Conservation (phyloP, 345 rosid genomes). For the Noccaea bulbosa region DNA sequence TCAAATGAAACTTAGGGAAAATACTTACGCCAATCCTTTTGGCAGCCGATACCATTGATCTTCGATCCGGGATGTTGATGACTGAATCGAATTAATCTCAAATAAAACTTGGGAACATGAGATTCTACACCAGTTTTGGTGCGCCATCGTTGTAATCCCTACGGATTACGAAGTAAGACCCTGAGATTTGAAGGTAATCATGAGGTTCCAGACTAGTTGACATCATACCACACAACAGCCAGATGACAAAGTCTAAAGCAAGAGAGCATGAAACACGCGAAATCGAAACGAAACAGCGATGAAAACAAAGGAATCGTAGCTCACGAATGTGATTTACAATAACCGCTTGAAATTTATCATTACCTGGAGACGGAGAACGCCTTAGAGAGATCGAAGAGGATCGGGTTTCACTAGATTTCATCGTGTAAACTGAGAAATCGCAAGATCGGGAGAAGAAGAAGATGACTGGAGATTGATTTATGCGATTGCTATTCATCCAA, state of each 20-base stretch:
- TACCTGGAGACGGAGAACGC: constrained; percentile 32
- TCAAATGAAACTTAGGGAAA: not conserved
- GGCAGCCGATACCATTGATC: not conserved
- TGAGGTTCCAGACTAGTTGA: constrained; percentile 7
- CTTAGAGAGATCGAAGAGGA: not conserved
- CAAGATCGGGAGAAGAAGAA: constrained; percentile 7
- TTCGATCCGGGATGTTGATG: constrained; percentile 1
- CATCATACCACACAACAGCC: constrained; percentile 3
- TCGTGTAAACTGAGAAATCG: constrained; percentile 10
- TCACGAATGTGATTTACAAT: not conserved
- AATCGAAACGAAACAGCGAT: not conserved
- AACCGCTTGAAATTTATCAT: not conserved
- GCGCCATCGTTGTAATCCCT: not conserved
- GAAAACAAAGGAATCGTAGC: not conserved
- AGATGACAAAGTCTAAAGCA: not conserved
- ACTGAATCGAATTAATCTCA: constrained; percentile 1
- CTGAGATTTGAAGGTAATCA: not conserved
- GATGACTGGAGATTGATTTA: not conserved
- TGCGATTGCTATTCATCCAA: constrained; percentile 7
- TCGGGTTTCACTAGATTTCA: constrained; percentile 8
- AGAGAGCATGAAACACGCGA: not conserved
- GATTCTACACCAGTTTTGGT: constrained; percentile 7
- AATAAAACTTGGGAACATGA: constrained; percentile 1
- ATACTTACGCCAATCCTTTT: not conserved
- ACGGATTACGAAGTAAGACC: not conserved